These are phyloP conservation scores for Aspergillus pseudonomiae DNA, from an alignment of 2,329 filamentous ascomycete species.

Conservation along the genomic window DNA sequence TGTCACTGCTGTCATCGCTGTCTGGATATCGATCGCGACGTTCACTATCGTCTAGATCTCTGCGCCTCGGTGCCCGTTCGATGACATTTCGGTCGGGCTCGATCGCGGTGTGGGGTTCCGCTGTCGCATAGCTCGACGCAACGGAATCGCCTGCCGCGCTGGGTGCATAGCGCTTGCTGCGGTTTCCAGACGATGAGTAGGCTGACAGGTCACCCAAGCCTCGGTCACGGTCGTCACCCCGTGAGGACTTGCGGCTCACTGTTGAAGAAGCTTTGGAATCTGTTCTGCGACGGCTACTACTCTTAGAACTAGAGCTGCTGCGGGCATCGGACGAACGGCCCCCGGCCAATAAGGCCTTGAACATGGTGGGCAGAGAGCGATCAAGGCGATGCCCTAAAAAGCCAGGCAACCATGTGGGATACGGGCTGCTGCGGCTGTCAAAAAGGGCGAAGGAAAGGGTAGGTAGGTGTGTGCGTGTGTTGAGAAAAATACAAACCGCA, in stretches of 20 bases:
- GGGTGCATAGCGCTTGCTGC: slow-evolving; percentile 30
- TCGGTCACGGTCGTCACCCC: slow-evolving; percentile 52
- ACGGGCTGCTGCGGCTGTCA: slow-evolving; percentile 3
- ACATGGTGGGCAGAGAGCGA: slow-evolving; percentile 40
- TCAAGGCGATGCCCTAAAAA: slow-evolving; percentile 26
- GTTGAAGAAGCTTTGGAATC: slow-evolving; percentile 37
- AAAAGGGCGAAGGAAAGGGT: not conserved
- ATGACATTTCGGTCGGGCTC: slow-evolving; percentile 32
- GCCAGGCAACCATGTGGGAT: slow-evolving; percentile 34
- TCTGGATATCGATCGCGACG: slow-evolving; percentile 25
- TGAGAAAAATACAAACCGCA: not conserved
- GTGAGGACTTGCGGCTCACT: slow-evolving; percentile 44
- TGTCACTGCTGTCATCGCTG: slow-evolving; percentile 21
- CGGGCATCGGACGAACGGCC: slow-evolving; percentile 38
- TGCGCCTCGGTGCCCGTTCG: slow-evolving; percentile 33
- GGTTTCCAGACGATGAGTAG: slow-evolving; percentile 29
- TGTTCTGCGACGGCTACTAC: slow-evolving; percentile 34
- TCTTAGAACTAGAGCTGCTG: slow-evolving; percentile 37
- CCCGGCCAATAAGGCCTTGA: slow-evolving; percentile 43
- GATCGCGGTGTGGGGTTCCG: slow-evolving; percentile 35
- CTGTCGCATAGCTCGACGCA: slow-evolving; percentile 45
- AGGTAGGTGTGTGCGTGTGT: not conserved
- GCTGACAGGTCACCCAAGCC: slow-evolving; percentile 39
- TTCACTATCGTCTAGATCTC: slow-evolving; percentile 28
- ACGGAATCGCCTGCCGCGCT: slow-evolving; percentile 35